These are phyloP conservation scores for Rhynchosporium secalis DNA, from an alignment of 2,329 filamentous ascomycete species.

Conservation along the genomic window DNA sequence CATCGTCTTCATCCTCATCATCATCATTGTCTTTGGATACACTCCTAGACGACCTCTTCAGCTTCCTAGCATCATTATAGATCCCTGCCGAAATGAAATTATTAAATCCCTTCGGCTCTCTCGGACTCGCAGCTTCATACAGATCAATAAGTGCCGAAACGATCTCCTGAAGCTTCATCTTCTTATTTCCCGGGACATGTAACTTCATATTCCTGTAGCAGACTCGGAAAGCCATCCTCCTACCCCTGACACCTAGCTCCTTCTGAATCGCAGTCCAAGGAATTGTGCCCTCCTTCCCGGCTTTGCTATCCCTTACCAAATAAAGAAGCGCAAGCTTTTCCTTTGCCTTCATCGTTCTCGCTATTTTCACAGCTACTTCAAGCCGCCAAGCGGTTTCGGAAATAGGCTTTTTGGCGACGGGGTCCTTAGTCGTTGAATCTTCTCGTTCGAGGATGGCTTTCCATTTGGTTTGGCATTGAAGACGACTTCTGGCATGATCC, in stretches of 20 bases:
- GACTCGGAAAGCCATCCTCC: slow-evolving; percentile 33
- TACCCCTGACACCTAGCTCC: slow-evolving; percentile 45
- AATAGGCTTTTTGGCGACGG: slow-evolving; percentile 27
- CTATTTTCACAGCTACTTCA: slow-evolving; percentile 46
- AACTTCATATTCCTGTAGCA: slow-evolving; percentile 36
- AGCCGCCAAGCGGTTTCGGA: slow-evolving; percentile 44
- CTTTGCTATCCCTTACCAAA: slow-evolving; percentile 46
- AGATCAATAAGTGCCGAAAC: slow-evolving; percentile 32
- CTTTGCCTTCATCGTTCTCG: slow-evolving; percentile 45
- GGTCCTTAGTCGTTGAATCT: slow-evolving; percentile 35
- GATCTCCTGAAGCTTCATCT: slow-evolving; percentile 37
- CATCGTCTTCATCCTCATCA: neutral
- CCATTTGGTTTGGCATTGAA: slow-evolving; percentile 72
- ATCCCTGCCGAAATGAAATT: neutral
- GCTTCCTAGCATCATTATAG: neutral
- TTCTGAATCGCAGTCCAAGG: slow-evolving; percentile 50
- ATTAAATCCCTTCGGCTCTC: slow-evolving; percentile 27
- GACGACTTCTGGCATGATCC: slow-evolving; percentile 59
- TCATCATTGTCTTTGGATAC: neutral
- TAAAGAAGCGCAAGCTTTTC: slow-evolving; percentile 49
- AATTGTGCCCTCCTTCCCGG: slow-evolving; percentile 48
- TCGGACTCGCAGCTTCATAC: slow-evolving; percentile 31
- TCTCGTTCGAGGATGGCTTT: slow-evolving; percentile 38
- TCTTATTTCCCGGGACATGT: slow-evolving; percentile 31
- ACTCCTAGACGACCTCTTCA: slow-evolving; percentile 4